Conservation (phyloP, 2,329 filamentous ascomycete species). For the Tolypocladium guangdongense region DNA sequence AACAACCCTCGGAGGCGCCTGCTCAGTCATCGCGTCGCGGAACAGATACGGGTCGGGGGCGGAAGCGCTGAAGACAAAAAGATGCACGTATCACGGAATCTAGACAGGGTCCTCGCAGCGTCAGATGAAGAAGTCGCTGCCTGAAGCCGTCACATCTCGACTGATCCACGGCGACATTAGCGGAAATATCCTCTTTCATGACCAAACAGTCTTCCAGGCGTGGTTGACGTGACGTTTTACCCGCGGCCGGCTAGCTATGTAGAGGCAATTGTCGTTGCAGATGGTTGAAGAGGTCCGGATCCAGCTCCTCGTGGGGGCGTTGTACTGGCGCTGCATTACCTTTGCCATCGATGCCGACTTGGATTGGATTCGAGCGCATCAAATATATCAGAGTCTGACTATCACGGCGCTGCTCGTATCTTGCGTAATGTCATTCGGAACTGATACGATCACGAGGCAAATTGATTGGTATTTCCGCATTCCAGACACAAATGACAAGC, state of each 20-base stretch:
- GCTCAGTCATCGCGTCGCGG: too few relatives aligned
- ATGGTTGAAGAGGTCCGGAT: slow-evolving; percentile 1
- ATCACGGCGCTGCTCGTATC: not conserved
- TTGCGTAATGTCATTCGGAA: not conserved
- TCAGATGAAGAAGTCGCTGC: not conserved
- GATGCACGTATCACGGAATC: too few relatives aligned
- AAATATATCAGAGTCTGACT: not conserved
- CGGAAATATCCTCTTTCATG: slow-evolving; percentile 5
- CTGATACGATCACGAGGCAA: too few relatives aligned
- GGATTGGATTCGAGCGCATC: not conserved
- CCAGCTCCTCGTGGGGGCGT: slow-evolving; percentile 4
- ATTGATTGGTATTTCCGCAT: too few relatives aligned
- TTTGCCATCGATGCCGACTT: slow-evolving; percentile 4
- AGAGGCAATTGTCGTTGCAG: slow-evolving; percentile 7
- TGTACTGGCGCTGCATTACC: slow-evolving; percentile 4
- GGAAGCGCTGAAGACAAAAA: too few relatives aligned
- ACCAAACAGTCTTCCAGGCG: not conserved
- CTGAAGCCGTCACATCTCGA: not conserved
- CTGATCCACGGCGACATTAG: slow-evolving; percentile 5
- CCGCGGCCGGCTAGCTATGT: slow-evolving; percentile 3
- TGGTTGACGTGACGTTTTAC: slow-evolving; percentile 7
- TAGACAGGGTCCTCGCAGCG: too few relatives aligned
- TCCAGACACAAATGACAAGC: too few relatives aligned
- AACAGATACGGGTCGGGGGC: too few relatives aligned
- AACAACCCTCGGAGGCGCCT: too few relatives aligned